Conservation (phyloP, 257 asterid genomes). For the Euphrasia confusa region DNA sequence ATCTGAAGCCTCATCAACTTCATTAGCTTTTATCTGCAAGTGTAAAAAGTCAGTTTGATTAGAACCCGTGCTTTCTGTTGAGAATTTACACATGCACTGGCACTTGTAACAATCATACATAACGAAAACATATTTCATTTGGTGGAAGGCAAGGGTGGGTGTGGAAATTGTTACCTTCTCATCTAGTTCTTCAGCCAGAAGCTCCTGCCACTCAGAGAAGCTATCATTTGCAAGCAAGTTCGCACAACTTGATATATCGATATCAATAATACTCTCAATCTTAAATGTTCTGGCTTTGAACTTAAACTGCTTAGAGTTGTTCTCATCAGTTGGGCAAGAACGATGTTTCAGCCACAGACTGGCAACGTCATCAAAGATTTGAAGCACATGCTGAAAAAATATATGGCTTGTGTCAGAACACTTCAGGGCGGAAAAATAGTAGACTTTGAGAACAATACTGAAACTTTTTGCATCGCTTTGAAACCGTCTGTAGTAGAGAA, state of each 20-base stretch:
- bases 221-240: slow-evolving; percentile 48
- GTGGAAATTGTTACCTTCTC: slow-evolving; percentile 41
- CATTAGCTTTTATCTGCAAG: slow-evolving; percentile 39
- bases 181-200: slow-evolving; percentile 51
- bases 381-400: slow-evolving; percentile 50
- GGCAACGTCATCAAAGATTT: slow-evolving; percentile 60
- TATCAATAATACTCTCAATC: slow-evolving; percentile 63
- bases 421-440: slow-evolving; percentile 4
- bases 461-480: neutral
- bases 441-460: neutral
- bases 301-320: slow-evolving; percentile 49
- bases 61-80: too few relatives aligned
- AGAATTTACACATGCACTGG: slow-evolving; percentile 2
- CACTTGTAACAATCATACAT: slow-evolving; percentile 7
- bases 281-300: slow-evolving; percentile 72
- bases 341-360: slow-evolving; percentile 68
- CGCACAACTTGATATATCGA: slow-evolving; percentile 63
- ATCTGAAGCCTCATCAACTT: slow-evolving; percentile 45
- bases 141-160: neutral
- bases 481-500: neutral
- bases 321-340: slow-evolving; percentile 43
- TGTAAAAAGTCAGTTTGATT: neutral
- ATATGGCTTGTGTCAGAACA: slow-evolving; percentile 21
- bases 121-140: neutral
- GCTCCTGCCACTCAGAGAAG: slow-evolving; percentile 74